These are phyloP conservation scores for Cyphellophora attinorum DNA, from an alignment of 2,329 filamentous ascomycete genomes.

Conservation along the genomic window DNA sequence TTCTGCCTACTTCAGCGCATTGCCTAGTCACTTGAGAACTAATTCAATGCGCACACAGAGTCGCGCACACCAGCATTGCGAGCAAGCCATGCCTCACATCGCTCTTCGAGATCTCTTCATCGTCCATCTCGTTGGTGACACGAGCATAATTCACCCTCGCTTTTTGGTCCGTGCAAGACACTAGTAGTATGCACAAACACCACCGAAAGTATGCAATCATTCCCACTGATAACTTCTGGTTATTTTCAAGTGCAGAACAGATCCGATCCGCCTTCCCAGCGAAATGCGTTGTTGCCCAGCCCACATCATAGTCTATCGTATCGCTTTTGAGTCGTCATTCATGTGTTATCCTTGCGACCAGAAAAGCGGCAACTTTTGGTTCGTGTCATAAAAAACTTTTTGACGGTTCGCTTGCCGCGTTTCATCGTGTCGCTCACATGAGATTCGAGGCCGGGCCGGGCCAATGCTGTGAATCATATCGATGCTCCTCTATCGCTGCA, in stretches of 20 bases:
- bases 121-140: too few relatives aligned
- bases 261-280: background rate
- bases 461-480: constrained; percentile 16
- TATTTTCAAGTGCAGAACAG: background rate
- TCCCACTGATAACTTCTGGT: constrained; percentile 1
- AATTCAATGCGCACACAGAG: too few relatives aligned
- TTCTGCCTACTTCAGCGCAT: too few relatives aligned
- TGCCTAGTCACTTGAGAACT: too few relatives aligned
- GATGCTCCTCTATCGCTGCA: constrained; percentile 15
- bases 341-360: constrained; percentile 1
- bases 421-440: background rate
- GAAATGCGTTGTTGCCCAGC: background rate
- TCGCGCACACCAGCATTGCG: too few relatives aligned
- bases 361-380: constrained; percentile 1
- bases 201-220: background rate
- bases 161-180: background rate
- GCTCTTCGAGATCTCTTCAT: too few relatives aligned
- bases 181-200: background rate
- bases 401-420: background rate
- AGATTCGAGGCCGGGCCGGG: constrained; percentile 1
- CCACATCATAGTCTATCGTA: background rate
- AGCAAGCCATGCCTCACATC: too few relatives aligned
- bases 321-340: background rate
- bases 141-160: too few relatives aligned
- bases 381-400: background rate